A percentile compares a stretch with the other conserved stretches of the same genome.
phyloP scores from a whole-genome alignment of 257 asterid genomes.

The Striga asiatica region DNA sequence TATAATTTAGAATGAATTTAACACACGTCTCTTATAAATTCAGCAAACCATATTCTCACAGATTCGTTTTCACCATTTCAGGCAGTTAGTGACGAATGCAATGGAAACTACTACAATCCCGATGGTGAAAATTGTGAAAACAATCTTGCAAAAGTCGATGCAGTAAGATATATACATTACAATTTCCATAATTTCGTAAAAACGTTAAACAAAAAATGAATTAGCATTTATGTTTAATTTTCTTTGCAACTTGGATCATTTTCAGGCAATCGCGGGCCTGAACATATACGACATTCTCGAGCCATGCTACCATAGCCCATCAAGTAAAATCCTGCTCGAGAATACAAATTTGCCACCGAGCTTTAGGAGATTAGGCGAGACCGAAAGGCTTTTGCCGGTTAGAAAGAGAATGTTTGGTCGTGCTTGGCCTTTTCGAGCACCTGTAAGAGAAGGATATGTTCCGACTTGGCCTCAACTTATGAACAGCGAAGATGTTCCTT shows the following conservation, averaged over 20 bases:
- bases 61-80: constrained; percentile 27
- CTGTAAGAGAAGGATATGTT: constrained; percentile 70
- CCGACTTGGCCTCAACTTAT: constrained; percentile 88
- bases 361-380: constrained; percentile 90
- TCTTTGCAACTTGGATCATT: neutral
- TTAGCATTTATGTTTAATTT: too few relatives aligned
- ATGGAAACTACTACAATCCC: constrained; percentile 56
- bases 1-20: too few relatives aligned
- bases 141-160: constrained; percentile 42
- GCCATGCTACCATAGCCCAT: constrained; percentile 67
- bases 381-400: constrained; percentile 70
- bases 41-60: constrained; percentile 13
- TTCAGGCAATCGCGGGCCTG: constrained; percentile 50
- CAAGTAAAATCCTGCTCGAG: constrained; percentile 23
- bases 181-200: neutral
- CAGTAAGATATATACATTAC: constrained; percentile 31
- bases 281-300: constrained; percentile 81
- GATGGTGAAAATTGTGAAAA: constrained; percentile 33
- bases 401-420: constrained; percentile 88
- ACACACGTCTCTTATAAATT: too few relatives aligned
- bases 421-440: constrained; percentile 95
- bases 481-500: constrained; percentile 34
- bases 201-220: neutral
- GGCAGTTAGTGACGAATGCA: constrained; percentile 50
- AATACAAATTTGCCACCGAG: constrained; percentile 51